These are phyloP conservation scores for Albifimbria verrucaria DNA, from an alignment of 2,329 filamentous ascomycete species.

Conservation along the genomic window DNA sequence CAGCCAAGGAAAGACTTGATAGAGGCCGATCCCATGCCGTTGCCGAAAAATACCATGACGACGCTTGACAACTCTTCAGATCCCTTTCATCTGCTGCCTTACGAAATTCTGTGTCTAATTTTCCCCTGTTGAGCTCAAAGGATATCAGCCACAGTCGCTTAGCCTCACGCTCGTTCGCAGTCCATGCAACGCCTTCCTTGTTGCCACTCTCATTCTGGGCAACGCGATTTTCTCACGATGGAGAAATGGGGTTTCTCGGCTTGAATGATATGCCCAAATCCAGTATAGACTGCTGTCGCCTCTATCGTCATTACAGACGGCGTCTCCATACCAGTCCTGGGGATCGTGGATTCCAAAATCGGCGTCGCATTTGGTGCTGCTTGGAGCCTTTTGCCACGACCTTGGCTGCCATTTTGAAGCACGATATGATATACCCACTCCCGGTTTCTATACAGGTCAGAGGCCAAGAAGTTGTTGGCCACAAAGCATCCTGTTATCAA, in stretches of 20 bases:
- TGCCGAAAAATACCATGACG: background rate
- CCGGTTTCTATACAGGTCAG: background rate
- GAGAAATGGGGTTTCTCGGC: background rate
- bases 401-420: background rate
- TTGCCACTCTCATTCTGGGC: background rate
- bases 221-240: background rate
- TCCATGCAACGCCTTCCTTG: background rate
- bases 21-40: background rate
- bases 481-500: background rate
- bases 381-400: background rate
- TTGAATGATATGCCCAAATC: background rate
- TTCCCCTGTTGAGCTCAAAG: background rate
- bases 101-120: background rate
- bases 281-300: background rate
- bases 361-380: background rate
- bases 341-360: background rate
- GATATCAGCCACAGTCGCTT: background rate
- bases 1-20: background rate
- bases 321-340: background rate
- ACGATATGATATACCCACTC: background rate
- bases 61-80: background rate
- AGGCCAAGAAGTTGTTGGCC: background rate
- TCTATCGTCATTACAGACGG: background rate
- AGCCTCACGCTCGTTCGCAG: background rate
- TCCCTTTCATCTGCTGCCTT: background rate